phyloP scores from a whole-genome alignment of 495 filamentous ascomycete species.

The Astrothelium macrocarpum region DNA sequence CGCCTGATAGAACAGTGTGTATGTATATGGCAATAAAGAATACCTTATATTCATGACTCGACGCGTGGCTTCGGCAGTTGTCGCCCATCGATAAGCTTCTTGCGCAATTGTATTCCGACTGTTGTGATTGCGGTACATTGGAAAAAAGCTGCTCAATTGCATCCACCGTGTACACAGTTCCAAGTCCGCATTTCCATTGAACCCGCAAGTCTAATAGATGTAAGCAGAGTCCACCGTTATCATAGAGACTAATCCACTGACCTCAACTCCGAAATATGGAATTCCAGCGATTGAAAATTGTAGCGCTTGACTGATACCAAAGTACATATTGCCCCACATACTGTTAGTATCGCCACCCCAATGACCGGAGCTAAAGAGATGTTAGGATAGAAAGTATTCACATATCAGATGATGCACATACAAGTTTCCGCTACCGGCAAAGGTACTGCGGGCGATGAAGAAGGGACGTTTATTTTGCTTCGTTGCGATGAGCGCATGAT shows the following conservation, averaged over 20 bases:
- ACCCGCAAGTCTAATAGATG: constrained; percentile 21
- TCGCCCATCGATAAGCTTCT: constrained; percentile 24
- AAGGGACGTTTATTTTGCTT: constrained; percentile 16
- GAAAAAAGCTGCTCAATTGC: constrained; percentile 24
- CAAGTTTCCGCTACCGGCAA: constrained; percentile 16
- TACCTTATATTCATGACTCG: constrained; percentile 25
- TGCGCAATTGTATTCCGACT: constrained; percentile 15
- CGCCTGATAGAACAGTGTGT: constrained; percentile 25
- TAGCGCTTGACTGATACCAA: constrained; percentile 36
- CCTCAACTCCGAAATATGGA: constrained; percentile 20
- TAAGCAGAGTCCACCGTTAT: no score
- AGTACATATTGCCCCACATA: constrained; percentile 19
- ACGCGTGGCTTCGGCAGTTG: constrained; percentile 19
- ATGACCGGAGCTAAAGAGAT: constrained; percentile 11
- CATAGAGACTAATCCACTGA: no score
- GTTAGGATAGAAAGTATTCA: no score
- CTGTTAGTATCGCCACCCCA: constrained; percentile 60
- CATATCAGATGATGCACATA: no score
- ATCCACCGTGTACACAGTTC: constrained; percentile 30
- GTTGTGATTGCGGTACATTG: constrained; percentile 30
- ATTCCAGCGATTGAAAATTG: constrained; percentile 18
- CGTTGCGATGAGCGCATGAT: constrained; percentile 14
- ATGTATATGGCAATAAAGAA: constrained; percentile 25
- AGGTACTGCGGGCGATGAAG: constrained; percentile 16
- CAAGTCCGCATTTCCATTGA: constrained; percentile 20